A percentile compares a stretch with the other conserved stretches of the same genome.
These are phyloP conservation scores for Naganishia vaughanmartiniae DNA, from an alignment of 768 basidiomycete genomes.

Conservation along the genomic window DNA sequence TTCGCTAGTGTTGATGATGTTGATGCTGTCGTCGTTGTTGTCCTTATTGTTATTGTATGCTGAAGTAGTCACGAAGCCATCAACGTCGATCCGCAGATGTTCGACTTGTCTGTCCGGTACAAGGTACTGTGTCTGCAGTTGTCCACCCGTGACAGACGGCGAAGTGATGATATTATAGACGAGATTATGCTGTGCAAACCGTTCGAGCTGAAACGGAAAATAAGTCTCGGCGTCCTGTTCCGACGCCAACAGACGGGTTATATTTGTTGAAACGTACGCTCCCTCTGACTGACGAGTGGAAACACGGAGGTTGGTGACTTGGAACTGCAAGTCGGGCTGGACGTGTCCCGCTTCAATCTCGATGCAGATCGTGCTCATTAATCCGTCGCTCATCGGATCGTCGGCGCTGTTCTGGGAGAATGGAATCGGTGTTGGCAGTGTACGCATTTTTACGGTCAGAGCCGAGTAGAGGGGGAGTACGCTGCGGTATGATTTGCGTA, in stretches of 20 bases:
- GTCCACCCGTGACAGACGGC: not conserved
- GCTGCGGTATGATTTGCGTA: conserved; percentile 24
- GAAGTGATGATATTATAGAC: conserved; percentile 25
- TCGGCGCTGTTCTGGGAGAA: not conserved
- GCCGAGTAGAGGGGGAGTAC: conserved; percentile 25
- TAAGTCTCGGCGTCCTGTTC: conserved; percentile 5
- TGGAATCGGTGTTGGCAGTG: conserved; percentile 1
- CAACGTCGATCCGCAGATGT: conserved; percentile 26
- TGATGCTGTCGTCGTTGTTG: not conserved
- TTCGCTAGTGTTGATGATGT: too few species aligned
- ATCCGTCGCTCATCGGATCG: not conserved
- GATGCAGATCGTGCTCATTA: conserved; percentile 27
- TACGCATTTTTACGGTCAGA: conserved; percentile 26
- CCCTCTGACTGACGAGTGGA: conserved; percentile 16
- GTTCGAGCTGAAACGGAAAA: conserved; percentile 23
- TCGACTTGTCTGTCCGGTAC: not conserved
- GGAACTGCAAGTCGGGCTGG: conserved; percentile 7
- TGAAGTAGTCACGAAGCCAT: conserved; percentile 10
- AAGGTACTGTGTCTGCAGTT: conserved; percentile 23
- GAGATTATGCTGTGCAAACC: conserved; percentile 23
- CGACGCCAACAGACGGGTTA: not conserved
- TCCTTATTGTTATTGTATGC: not conserved
- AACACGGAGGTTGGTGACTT: conserved; percentile 15
- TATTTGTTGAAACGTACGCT: not conserved
- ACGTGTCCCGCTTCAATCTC: conserved; percentile 28